These are phyloP conservation scores for Malassezia japonica DNA, from an alignment of 1,284 basidiomycete genomes.

Conservation along the genomic window DNA sequence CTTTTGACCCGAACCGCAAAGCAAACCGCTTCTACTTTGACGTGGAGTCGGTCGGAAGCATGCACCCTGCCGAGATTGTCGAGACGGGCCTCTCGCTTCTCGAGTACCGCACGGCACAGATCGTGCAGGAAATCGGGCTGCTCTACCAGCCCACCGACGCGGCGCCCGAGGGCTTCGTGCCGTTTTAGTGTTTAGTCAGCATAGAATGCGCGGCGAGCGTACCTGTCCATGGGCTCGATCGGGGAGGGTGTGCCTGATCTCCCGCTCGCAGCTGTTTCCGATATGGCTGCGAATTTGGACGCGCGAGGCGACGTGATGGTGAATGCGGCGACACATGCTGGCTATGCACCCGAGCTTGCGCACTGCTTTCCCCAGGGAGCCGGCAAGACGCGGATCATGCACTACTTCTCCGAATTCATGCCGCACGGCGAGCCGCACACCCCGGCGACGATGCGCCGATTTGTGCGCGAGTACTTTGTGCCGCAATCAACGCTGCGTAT, in stretches of 20 bases:
- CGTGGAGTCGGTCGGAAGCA: constrained; percentile 40
- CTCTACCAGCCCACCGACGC: constrained; percentile 25
- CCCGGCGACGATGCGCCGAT: background rate
- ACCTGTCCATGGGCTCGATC: too few species aligned
- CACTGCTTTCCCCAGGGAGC: background rate
- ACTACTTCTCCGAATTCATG: background rate
- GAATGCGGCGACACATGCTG: background rate
- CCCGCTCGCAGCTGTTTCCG: background rate
- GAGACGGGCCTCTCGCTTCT: constrained; percentile 40
- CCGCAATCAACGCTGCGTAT: constrained; percentile 6
- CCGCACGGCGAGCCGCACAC: background rate
- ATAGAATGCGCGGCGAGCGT: too few species aligned
- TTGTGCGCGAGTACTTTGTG: constrained; percentile 7
- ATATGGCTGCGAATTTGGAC: too few species aligned
- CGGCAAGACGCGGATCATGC: background rate
- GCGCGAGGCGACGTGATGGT: constrained; percentile 1
- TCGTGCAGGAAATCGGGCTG: constrained; percentile 44
- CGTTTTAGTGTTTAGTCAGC: constrained; percentile 8
- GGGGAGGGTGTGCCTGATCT: too few species aligned
- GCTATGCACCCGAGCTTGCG: constrained; percentile 1
- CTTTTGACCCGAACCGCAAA: constrained; percentile 38
- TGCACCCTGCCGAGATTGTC: constrained; percentile 44
- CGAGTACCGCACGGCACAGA: constrained; percentile 40
- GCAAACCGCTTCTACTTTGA: constrained; percentile 45
- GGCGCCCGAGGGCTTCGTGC: background rate